Evolutionary conservation across 352 stramenopile species (phyloP), one percentile per base, ranked within the genome.

Genomic region (Hyaloperonospora arabidopsidis): DNA sequence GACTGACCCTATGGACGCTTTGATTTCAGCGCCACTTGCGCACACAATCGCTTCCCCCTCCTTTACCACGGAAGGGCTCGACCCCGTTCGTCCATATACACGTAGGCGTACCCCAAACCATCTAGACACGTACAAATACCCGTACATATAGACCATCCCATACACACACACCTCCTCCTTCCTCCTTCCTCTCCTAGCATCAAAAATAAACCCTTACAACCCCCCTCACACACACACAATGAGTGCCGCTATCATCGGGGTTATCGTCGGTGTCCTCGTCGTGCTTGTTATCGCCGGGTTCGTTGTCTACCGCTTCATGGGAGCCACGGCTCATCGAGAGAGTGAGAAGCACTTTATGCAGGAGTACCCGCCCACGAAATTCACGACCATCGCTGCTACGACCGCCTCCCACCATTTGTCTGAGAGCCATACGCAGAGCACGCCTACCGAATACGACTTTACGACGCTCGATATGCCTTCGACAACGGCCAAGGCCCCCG

Each of bases 241-340:
- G 67, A 73, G 67, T 55, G 68, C 68, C 36, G 67, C 63, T 7
- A 29, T 83, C 21, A 51, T 85, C 22, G 65, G 59, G 13, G 79
- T 83, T 47, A 66, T 85, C 54, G 47, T 69, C 12, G 67, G 53
- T 5, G 67, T 80, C 23, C 49, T 81, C 14, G 61, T 70, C 1
- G 51, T 76, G 7, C 15, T 73, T 17, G 70, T 57, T 1, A 35
- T 67, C 50, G 62, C 35, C 0, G 74, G 62, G 18, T 80, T 75
- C 53, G 67, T 83, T 28, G 45, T 62, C 23, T 75, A 76, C 32
- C 67, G 65, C 44, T 59, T 59, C 46, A 46, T 70, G 46, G 48
- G 45, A 6, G 36, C 45, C 35, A 57, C 76, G 22, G 2, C 17
- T 1, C 32, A 22, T 0, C 43, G 69, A 36, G 65, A 68, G 41